Conservation (phyloP, 805 yeast genomes). For the Jamesozyma piceae region DNA sequence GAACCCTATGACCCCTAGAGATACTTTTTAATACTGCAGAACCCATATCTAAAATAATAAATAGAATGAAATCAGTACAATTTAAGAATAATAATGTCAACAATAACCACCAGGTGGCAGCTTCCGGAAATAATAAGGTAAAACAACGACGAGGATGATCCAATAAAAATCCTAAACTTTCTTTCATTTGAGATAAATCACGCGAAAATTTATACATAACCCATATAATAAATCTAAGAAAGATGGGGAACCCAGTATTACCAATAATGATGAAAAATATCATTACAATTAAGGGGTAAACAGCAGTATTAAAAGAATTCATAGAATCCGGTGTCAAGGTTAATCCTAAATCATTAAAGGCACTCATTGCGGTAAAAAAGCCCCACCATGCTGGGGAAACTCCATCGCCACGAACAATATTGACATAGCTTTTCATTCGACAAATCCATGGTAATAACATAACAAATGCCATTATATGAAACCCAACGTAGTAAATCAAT, state of each 20-base stretch:
- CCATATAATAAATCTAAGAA: constrained; percentile 80
- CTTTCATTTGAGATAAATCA: constrained; percentile 53
- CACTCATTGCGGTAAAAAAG: constrained; percentile 67
- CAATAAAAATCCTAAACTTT: constrained; percentile 73
- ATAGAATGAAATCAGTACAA: constrained; percentile 68
- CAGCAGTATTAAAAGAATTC: constrained; percentile 52
- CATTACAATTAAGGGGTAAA: constrained; percentile 54
- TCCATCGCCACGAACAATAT: constrained; percentile 44
- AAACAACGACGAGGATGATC: constrained; percentile 98
- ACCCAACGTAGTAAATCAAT: constrained; percentile 61
- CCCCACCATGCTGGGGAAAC: constrained; percentile 89
- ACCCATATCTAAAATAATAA: constrained; percentile 66
- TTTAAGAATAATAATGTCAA: constrained; percentile 65
- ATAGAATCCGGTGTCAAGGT: constrained; percentile 78
- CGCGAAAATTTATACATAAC: constrained; percentile 55
- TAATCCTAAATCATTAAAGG: constrained; percentile 79
- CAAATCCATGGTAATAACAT: constrained; percentile 57
- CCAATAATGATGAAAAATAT: constrained; percentile 78
- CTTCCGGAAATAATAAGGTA: constrained; percentile 81
- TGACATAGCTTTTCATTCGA: constrained; percentile 34
- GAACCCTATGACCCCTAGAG: constrained; percentile 56
- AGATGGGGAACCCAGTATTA: constrained; percentile 87
- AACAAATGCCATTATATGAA: constrained; percentile 48
- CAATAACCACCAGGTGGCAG: constrained; percentile 92
- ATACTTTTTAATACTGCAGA: constrained; percentile 42